Percentiles rank a stretch among this genome's conserved stretches.
These are phyloP conservation scores for Calocybe gangraenosa DNA, from an alignment of 768 basidiomycete species.

Conservation along the genomic window DNA sequence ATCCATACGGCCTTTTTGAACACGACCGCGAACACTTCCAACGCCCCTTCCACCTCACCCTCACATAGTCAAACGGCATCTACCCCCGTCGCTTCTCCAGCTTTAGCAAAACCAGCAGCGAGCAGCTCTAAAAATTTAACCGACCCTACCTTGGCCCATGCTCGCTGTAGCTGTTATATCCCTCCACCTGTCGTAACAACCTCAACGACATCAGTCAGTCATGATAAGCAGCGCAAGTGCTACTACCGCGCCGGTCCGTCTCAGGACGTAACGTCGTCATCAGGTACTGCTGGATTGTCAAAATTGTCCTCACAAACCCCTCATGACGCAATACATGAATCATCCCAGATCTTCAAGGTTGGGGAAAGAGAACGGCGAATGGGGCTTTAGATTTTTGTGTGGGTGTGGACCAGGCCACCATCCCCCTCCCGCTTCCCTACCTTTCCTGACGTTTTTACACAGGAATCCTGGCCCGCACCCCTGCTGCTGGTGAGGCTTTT, in stretches of 20 bases:
- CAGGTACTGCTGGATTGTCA: background rate
- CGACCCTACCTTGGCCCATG: conserved; percentile 62
- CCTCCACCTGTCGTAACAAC: conserved; percentile 49
- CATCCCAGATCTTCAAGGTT: conserved; percentile 30
- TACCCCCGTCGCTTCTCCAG: conserved; percentile 50
- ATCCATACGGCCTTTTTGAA: conserved; percentile 9
- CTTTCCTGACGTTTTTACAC: no score
- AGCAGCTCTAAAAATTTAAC: conserved; percentile 19
- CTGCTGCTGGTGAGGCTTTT: no score
- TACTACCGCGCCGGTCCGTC: conserved; percentile 53
- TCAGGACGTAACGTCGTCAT: conserved; percentile 11
- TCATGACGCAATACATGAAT: conserved; percentile 35
- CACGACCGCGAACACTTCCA: conserved; percentile 6
- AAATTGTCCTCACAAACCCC: conserved; percentile 6
- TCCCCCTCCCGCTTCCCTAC: no score
- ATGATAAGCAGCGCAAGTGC: conserved; percentile 41
- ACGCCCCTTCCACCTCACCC: conserved; percentile 31
- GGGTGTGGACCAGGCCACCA: no score
- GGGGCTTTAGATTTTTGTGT: background rate
- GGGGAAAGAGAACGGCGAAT: conserved; percentile 30
- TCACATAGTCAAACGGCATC: conserved; percentile 36
- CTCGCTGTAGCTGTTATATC: conserved; percentile 62
- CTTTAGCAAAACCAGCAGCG: conserved; percentile 41
- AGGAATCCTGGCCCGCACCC: no score
- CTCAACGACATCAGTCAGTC: conserved; percentile 21